Percentiles rank a stretch among this genome's conserved stretches.
phyloP scores from a whole-genome alignment of 2,329 filamentous ascomycete genomes.

The Monilinia vaccinii-corymbosi region DNA sequence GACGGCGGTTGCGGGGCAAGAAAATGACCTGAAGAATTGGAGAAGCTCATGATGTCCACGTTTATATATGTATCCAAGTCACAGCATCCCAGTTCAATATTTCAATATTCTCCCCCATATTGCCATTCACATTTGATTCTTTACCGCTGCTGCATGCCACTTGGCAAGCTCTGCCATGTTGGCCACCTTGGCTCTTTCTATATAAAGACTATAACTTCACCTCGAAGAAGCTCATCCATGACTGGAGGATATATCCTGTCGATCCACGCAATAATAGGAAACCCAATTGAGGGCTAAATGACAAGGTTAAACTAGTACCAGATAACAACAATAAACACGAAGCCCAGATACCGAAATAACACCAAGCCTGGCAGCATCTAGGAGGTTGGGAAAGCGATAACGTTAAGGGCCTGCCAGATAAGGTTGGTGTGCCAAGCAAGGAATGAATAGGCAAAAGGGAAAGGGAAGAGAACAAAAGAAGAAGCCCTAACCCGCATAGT shows the following conservation, averaged over 20 bases:
- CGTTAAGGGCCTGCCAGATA: neutral
- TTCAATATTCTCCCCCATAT: neutral
- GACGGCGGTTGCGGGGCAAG: neutral
- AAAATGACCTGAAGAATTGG: neutral
- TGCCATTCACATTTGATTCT: too few relatives aligned
- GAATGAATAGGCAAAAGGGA: neutral
- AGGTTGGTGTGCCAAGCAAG: neutral
- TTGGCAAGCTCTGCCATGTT: constrained; percentile 1
- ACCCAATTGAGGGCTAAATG: neutral
- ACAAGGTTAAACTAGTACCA: too few relatives aligned
- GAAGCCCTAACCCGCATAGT: neutral
- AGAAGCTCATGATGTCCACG: neutral
- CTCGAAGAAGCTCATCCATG: neutral
- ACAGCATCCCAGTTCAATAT: neutral
- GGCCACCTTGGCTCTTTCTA: neutral
- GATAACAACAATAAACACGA: neutral
- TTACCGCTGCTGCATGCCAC: neutral
- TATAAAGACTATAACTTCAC: neutral
- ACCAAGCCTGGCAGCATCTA: neutral
- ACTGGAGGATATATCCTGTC: neutral
- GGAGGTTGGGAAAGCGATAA: neutral
- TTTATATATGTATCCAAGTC: neutral
- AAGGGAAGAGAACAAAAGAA: too few relatives aligned
- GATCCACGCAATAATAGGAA: neutral
- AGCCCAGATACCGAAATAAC: neutral